phyloP scores from a whole-genome alignment of 2,329 filamentous ascomycete species.

The Colletotrichum theobromicola region DNA sequence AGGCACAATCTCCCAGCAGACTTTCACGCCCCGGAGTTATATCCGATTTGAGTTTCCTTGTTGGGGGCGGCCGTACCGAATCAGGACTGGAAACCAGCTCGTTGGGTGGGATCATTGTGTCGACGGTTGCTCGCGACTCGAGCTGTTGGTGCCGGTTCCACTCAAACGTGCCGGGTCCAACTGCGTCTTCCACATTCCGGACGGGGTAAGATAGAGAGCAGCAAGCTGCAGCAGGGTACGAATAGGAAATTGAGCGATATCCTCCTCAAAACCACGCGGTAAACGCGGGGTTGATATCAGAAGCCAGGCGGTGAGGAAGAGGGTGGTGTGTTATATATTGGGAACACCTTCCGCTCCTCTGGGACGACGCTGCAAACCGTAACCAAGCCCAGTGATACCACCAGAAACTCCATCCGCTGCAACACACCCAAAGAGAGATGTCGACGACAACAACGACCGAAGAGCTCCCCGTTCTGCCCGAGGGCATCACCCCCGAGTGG shows the following conservation, averaged over 20 bases:
- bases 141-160: not conserved
- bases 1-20: not conserved
- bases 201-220: not conserved
- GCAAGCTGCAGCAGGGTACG: not conserved
- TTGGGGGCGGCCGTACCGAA: not conserved
- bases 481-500: conserved; percentile 28
- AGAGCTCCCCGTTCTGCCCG: conserved; percentile 25
- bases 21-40: not conserved
- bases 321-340: not conserved
- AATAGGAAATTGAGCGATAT: not conserved
- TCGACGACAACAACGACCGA: not conserved
- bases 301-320: not conserved
- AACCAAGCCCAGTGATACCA: not conserved
- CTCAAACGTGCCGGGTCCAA: not conserved
- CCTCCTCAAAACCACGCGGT: not conserved
- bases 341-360: not conserved
- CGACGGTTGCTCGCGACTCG: not conserved
- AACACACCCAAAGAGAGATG: not conserved
- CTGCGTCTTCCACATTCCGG: not conserved
- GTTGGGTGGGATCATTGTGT: not conserved
- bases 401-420: not conserved
- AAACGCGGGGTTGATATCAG: not conserved
- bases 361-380: not conserved
- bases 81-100: not conserved
- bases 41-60: not conserved